These are phyloP conservation scores for Emergomyces orientalis DNA, from an alignment of 2,329 filamentous ascomycete species.

Conservation along the genomic window DNA sequence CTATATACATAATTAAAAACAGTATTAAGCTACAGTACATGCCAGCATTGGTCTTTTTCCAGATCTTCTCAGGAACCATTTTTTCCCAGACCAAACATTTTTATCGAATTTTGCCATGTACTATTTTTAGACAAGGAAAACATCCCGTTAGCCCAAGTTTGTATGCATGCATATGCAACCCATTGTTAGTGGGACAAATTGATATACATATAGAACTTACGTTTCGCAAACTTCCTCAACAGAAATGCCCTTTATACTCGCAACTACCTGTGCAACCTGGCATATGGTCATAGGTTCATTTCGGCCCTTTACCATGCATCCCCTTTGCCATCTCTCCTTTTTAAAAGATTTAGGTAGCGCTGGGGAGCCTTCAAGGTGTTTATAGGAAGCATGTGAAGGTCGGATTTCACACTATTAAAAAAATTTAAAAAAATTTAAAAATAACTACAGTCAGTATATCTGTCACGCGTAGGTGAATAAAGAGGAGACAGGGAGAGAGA, in stretches of 20 bases:
- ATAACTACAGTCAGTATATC: neutral
- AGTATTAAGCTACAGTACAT: neutral
- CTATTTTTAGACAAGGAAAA: conserved; percentile 21
- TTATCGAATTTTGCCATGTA: conserved; percentile 71
- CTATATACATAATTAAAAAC: neutral
- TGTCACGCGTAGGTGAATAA: neutral
- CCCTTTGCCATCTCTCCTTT: conserved; percentile 88
- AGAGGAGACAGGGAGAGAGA: neutral
- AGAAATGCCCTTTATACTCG: conserved; percentile 68
- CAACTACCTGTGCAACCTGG: conserved; percentile 79
- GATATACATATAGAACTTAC: conserved; percentile 40
- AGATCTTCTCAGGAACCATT: conserved; percentile 7
- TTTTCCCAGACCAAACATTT: conserved; percentile 65
- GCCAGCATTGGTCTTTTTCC: neutral
- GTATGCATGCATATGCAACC: neutral
- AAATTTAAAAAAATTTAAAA: no score
- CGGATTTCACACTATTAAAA: conserved; percentile 68
- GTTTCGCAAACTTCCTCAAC: conserved; percentile 79
- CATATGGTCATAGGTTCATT: conserved; percentile 88
- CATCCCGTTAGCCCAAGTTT: neutral
- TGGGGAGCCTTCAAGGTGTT: conserved; percentile 59
- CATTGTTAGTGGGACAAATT: no score
- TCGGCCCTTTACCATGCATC: conserved; percentile 83
- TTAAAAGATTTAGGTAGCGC: conserved; percentile 75
- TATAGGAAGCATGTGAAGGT: conserved; percentile 74